Evolutionary conservation across 2,329 filamentous ascomycete species (phyloP).

Genomic region (Talaromyces islandicus): DNA sequence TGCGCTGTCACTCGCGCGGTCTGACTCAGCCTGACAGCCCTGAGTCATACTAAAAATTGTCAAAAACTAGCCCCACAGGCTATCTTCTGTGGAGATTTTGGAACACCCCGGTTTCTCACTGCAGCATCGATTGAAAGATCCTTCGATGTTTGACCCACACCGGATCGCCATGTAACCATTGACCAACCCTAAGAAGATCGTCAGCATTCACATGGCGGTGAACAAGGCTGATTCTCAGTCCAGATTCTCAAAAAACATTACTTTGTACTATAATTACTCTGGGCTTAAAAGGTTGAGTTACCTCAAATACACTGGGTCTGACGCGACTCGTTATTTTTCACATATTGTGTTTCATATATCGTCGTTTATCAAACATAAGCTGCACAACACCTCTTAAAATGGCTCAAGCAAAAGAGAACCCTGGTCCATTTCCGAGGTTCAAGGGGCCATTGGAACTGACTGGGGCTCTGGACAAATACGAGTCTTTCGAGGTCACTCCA

Average conservation of each 20-base stretch:
- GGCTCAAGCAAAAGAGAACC: background rate
- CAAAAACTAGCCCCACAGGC: background rate
- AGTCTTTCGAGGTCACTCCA: slow-evolving; percentile 38
- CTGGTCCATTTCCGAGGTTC: background rate
- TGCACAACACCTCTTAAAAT: background rate
- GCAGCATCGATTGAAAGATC: background rate
- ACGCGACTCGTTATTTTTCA: background rate
- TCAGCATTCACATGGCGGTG: background rate
- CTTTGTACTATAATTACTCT: background rate
- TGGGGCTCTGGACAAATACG: slow-evolving; percentile 31
- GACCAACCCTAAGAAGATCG: background rate
- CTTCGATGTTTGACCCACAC: background rate
- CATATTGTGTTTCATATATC: background rate
- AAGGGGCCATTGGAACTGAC: slow-evolving; percentile 23
- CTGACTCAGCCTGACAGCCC: background rate
- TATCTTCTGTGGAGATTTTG: background rate
- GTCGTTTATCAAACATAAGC: background rate
- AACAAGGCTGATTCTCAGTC: background rate
- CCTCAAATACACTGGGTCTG: background rate
- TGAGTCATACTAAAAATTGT: background rate
- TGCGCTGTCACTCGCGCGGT: background rate
- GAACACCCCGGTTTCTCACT: too few species aligned
- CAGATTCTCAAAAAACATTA: background rate
- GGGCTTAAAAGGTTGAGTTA: background rate
- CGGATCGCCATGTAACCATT: background rate